phyloP scores from a whole-genome alignment of 768 basidiomycete genomes.

The Amanita thiersii region DNA sequence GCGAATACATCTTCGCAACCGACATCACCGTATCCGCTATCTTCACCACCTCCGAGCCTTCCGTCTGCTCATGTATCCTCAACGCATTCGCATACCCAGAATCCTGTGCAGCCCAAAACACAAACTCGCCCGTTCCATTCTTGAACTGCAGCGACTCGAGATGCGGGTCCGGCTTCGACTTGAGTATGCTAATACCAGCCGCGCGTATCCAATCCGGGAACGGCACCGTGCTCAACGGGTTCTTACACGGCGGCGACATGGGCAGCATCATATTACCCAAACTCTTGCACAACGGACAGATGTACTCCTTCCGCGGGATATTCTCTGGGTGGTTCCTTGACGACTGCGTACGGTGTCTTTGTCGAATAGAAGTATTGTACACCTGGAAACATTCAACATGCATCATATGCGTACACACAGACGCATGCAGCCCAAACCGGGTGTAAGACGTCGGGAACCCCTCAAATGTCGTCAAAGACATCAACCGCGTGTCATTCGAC shows the following conservation, averaged over 20 bases:
- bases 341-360: constrained; percentile 81
- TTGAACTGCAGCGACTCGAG: constrained; percentile 69
- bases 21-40: constrained; percentile 87
- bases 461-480: constrained; percentile 49
- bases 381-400: constrained; percentile 91
- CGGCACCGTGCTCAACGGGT: constrained; percentile 45
- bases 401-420: constrained; percentile 96
- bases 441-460: constrained; percentile 65
- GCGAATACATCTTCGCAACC: constrained; percentile 70
- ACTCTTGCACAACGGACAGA: constrained; percentile 96
- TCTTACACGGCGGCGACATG: constrained; percentile 45
- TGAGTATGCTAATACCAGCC: constrained; percentile 83
- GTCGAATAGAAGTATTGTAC: constrained; percentile 80
- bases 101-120: constrained; percentile 84
- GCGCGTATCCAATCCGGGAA: constrained; percentile 89
- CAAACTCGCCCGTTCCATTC: constrained; percentile 82
- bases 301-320: constrained; percentile 89
- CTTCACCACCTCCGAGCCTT: constrained; percentile 54
- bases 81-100: constrained; percentile 52
- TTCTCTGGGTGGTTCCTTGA: constrained; percentile 93
- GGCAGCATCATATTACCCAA: constrained; percentile 93
- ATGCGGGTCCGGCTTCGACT: constrained; percentile 67
- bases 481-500: constrained; percentile 34
- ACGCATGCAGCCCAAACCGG: constrained; percentile 79
- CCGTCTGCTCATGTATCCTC: constrained; percentile 41